Conservation (phyloP, 192 early-diverging fungal species). For the Backusella macrospora region DNA sequence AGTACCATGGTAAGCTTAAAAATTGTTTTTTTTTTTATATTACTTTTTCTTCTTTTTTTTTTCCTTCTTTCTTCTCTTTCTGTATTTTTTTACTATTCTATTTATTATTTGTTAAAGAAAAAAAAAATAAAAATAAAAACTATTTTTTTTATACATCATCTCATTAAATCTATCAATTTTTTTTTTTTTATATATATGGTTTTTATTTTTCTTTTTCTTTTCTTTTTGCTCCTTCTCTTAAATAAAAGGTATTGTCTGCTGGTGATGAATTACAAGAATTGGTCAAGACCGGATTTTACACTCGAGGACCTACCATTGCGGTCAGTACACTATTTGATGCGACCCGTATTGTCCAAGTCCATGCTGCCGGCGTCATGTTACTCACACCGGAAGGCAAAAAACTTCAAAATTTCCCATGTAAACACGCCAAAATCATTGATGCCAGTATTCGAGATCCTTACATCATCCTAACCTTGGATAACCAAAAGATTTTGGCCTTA, state of each 20-base stretch:
- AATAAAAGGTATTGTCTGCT: conserved; percentile 68
- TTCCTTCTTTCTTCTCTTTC: not conserved
- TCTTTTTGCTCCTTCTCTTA: not conserved
- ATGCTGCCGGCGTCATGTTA: conserved; percentile 70
- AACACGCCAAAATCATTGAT: conserved; percentile 60
- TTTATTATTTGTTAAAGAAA: not conserved
- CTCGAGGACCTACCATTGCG: conserved; percentile 73
- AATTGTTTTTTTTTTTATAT: not conserved
- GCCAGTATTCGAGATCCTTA: conserved; percentile 83
- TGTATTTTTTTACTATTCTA: not conserved
- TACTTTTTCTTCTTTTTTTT: not conserved
- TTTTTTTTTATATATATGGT: not conserved
- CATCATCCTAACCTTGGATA: conserved; percentile 69
- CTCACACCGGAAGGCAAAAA: conserved; percentile 67
- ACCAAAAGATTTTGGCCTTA: conserved; percentile 63
- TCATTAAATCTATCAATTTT: not conserved
- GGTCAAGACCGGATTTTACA: conserved; percentile 74
- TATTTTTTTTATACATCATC: not conserved
- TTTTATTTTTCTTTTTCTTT: not conserved
- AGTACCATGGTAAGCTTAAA: conserved; percentile 59
- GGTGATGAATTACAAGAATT: conserved; percentile 86
- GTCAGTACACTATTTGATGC: conserved; percentile 73
- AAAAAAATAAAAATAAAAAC: not conserved
- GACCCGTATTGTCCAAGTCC: conserved; percentile 82
- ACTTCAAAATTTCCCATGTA: conserved; percentile 54